phyloP scores from a whole-genome alignment of 768 basidiomycete genomes.

The Boletus fagicola region DNA sequence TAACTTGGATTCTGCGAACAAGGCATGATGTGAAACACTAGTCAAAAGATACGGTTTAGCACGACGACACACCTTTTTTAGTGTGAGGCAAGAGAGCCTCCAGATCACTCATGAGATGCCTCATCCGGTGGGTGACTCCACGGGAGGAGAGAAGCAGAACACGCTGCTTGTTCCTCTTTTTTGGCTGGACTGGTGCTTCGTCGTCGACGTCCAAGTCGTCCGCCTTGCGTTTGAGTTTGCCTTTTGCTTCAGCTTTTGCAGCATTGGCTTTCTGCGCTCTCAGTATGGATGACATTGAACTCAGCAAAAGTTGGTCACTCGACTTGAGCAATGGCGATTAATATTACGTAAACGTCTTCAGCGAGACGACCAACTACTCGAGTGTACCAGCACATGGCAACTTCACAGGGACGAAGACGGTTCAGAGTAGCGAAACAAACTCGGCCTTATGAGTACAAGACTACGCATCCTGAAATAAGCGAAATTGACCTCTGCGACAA shows the following conservation, averaged over 20 bases:
- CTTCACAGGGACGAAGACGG: not conserved
- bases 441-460: conserved; percentile 10
- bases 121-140: conserved; percentile 93
- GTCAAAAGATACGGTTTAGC: not conserved
- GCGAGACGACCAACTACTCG: not conserved
- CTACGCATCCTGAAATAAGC: conserved; percentile 6
- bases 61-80: conserved; percentile 78
- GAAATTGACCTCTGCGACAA: conserved; percentile 4
- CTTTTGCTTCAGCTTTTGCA: conserved; percentile 41
- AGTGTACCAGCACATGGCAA: not conserved
- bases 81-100: conserved; percentile 88
- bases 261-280: conserved; percentile 62
- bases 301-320: not conserved
- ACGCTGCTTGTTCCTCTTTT: conserved; percentile 90
- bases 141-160: conserved; percentile 90
- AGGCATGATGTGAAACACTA: not conserved
- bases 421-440: not conserved
- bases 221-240: conserved; percentile 61
- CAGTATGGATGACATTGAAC: conserved; percentile 60
- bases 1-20: conserved; percentile 81
- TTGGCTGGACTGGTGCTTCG: conserved; percentile 38
- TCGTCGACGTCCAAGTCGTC: conserved; percentile 61
- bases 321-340: not conserved
- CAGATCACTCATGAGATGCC: conserved; percentile 95
- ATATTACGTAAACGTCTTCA: conserved; percentile 27